Base-by-base conservation (phyloP, 2,329 filamentous ascomycete genomes). In the Stachybotrys echinatus region DNA sequence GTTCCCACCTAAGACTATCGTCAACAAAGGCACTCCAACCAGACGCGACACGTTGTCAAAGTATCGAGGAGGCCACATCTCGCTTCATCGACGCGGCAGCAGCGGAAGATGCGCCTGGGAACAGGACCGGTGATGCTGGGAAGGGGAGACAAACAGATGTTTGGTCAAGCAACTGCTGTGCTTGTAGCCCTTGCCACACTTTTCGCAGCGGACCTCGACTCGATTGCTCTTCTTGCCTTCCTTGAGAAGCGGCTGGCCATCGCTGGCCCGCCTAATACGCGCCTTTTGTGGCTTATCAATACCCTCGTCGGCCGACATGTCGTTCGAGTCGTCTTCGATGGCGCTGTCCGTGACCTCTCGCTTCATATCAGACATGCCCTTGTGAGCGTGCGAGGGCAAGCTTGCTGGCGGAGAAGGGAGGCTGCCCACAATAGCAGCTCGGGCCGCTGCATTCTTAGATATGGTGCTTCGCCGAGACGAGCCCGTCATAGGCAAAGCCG, bases 101-200 rank as follows among this genome's bases (percentile, higher is more conserved):
- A 34, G 27, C 27, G 10, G 5, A 34, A 34, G 27, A 34, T 34
- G 27, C 27, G 14, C 27, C 5, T 34, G 5, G n/a, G 27, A 34
- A 34, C 27, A 14, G 14, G 14, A 14, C 10, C 10, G 10, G 27
- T 14, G 27, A 14, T 34, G 14, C 14, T 46, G 74, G 73, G 74
- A 76, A 10, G 38, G 80, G 84, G 80, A 76, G 80, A 96, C 94
- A 83, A 85, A 97, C 94, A 96, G 87, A 85, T 99, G 94, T 84
- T 97, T 99, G 70, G 89, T 95, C 79, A 99, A 84, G 84, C 94
- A 99, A 79, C 94, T 97, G 84, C 92, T 95, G 81, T 99, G 94
- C 85, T 99, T 99, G 84, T 99, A 99, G 74, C 91, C 91, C 81
- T 99, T 99, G 72, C 92, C 92, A 78, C 94, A 99, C 74, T 92